Percentiles rank a stretch among this genome's conserved stretches.
These are phyloP conservation scores for Naumovozyma dairenensis DNA, from an alignment of 805 yeast species.

Conservation along the genomic window DNA sequence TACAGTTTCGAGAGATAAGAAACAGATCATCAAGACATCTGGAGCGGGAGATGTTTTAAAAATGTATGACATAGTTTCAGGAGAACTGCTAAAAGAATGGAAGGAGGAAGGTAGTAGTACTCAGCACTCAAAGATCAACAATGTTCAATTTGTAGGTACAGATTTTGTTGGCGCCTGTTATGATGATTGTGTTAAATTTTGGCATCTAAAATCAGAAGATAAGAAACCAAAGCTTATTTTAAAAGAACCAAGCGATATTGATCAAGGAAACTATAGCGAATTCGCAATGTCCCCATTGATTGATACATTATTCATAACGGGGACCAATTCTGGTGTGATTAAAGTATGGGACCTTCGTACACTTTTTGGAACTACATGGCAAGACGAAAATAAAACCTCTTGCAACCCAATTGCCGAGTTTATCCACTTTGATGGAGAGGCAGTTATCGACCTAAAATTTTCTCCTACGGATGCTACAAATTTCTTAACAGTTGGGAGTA, in stretches of 20 bases:
- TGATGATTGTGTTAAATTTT: slow-evolving; percentile 20
- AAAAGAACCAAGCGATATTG: slow-evolving; percentile 7
- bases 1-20: slow-evolving; percentile 15
- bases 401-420: no score
- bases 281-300: slow-evolving; percentile 18
- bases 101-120: not conserved
- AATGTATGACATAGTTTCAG: slow-evolving; percentile 7
- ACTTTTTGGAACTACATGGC: slow-evolving; percentile 9
- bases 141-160: slow-evolving; percentile 17
- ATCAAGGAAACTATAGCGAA: slow-evolving; percentile 15
- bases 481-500: slow-evolving; percentile 21
- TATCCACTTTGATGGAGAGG: slow-evolving; percentile 19
- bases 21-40: slow-evolving; percentile 15
- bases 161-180: slow-evolving; percentile 19
- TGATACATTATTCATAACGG: slow-evolving; percentile 23
- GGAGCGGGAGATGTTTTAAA: not conserved
- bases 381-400: no score
- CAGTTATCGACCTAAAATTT: slow-evolving; percentile 19
- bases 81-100: not conserved
- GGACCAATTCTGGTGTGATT: slow-evolving; percentile 22
- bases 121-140: slow-evolving; percentile 13
- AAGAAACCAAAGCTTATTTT: slow-evolving; percentile 15
- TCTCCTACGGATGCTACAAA: slow-evolving; percentile 18
- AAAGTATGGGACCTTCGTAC: slow-evolving; percentile 28
- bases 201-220: slow-evolving; percentile 17